Percentiles rank a stretch among this genome's conserved stretches.
Conservation (phyloP, 2,329 filamentous ascomycete genomes). For the Aspergillus uvarum region DNA sequence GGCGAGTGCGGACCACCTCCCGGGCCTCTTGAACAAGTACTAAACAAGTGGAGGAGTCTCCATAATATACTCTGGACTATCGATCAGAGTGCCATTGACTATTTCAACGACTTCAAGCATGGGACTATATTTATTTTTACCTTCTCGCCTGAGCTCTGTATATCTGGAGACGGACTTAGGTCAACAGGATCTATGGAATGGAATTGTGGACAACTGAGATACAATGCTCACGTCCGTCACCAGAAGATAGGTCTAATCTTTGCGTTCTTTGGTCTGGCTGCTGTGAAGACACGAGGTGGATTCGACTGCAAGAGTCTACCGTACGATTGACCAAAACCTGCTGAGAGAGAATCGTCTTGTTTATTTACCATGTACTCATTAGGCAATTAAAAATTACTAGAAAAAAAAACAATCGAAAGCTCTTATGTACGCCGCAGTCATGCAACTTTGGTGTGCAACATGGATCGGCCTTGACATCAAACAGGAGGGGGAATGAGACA, state of each 20-base stretch:
- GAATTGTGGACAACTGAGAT: no score
- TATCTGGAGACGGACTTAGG: not conserved
- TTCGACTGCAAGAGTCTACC: not conserved
- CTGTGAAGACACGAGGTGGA: not conserved
- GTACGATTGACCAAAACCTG: not conserved
- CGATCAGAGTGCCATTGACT: not conserved
- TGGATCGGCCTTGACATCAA: conserved; percentile 10
- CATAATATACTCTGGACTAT: not conserved
- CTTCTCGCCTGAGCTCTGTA: not conserved
- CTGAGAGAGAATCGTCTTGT: not conserved
- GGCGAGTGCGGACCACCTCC: not conserved
- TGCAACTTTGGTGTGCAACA: conserved; percentile 18
- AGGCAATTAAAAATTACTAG: conserved; percentile 14
- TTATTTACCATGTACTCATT: conserved; percentile 17
- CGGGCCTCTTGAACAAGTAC: not conserved
- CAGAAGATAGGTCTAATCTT: not conserved
- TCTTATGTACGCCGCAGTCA: conserved; percentile 19
- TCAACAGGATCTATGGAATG: no score
- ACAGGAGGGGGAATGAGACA: not conserved
- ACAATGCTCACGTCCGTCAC: no score
- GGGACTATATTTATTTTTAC: not conserved
- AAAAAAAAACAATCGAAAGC: conserved; percentile 6
- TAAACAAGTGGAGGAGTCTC: not conserved
- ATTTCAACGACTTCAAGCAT: not conserved
- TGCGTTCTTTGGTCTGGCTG: no score